A percentile compares a stretch with the other conserved stretches of the same genome.
Evolutionary conservation across 768 basidiomycete genomes (phyloP).

Genomic region (Suillus brevipes): DNA sequence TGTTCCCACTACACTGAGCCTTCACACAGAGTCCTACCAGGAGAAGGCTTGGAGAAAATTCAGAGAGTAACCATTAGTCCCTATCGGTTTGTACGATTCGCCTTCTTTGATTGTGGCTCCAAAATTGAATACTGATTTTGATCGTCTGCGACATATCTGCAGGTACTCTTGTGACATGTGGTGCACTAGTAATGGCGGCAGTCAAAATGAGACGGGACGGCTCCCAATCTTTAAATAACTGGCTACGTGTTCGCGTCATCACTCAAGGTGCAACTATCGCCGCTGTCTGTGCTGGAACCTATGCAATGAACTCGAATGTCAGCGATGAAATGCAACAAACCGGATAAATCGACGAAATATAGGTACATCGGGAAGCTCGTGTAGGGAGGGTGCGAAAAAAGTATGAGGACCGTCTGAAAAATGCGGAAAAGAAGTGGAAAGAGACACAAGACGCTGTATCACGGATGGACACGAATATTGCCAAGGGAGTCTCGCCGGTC

Average conservation of each 20-base stretch:
- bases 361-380: constrained; percentile 33
- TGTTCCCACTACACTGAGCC: constrained; percentile 30
- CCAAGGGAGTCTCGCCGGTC: background rate
- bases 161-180: no score
- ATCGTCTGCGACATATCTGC: constrained; percentile 3
- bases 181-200: constrained; percentile 66
- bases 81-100: constrained; percentile 53
- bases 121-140: background rate
- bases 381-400: constrained; percentile 45
- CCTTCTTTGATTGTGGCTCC: background rate
- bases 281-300: constrained; percentile 53
- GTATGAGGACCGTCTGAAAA: constrained; percentile 55
- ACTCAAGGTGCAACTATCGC: constrained; percentile 73
- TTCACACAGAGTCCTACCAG: constrained; percentile 47
- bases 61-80: no score
- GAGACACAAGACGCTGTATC: background rate
- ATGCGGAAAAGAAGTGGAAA: constrained; percentile 52
- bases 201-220: constrained; percentile 65
- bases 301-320: constrained; percentile 13
- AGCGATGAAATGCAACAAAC: constrained; percentile 29
- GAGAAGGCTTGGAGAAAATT: no score
- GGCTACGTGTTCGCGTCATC: constrained; percentile 75
- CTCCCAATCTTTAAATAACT: constrained; percentile 64
- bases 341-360: constrained; percentile 28
- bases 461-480: background rate